phyloP scores from a whole-genome alignment of 2,329 filamentous ascomycete genomes.

The Fusarium sp. region DNA sequence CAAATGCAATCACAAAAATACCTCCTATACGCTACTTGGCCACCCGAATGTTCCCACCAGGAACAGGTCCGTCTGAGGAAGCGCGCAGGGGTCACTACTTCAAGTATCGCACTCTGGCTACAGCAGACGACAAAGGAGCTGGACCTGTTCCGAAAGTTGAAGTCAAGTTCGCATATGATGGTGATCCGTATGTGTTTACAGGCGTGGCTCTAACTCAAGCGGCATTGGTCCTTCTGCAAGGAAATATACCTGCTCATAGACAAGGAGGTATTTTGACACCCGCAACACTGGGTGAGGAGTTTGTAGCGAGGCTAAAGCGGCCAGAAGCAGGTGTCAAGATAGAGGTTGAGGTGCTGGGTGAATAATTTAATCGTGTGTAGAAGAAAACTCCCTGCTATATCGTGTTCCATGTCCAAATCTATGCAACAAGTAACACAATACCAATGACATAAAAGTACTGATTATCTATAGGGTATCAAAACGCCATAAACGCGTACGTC shows the following conservation, averaged over 20 bases:
- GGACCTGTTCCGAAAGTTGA: neutral
- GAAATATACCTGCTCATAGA: constrained; percentile 13
- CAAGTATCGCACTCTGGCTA: constrained; percentile 26
- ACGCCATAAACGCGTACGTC: constrained; percentile 22
- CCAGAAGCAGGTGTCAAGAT: constrained; percentile 22
- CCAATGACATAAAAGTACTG: constrained; percentile 17
- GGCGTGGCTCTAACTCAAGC: constrained; percentile 35
- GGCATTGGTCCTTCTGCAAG: constrained; percentile 33
- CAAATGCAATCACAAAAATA: constrained; percentile 12
- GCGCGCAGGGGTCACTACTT: constrained; percentile 22
- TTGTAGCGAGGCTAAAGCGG: constrained; percentile 20
- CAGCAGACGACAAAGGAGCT: constrained; percentile 12
- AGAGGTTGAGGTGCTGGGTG: constrained; percentile 5
- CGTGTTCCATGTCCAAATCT: constrained; percentile 20
- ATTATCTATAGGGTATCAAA: constrained; percentile 44
- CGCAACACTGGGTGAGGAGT: constrained; percentile 31
- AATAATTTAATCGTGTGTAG: neutral
- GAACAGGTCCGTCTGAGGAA: constrained; percentile 32
- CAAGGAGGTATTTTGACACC: constrained; percentile 36
- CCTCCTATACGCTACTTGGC: constrained; percentile 21
- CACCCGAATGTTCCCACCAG: constrained; percentile 25
- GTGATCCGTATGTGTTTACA: constrained; percentile 37
- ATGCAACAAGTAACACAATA: constrained; percentile 3
- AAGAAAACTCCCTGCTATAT: constrained; percentile 9
- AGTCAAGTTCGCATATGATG: constrained; percentile 28